These are phyloP conservation scores for Solanum aculeatissimum DNA, from an alignment of 305 asterid genomes.

Conservation along the genomic window DNA sequence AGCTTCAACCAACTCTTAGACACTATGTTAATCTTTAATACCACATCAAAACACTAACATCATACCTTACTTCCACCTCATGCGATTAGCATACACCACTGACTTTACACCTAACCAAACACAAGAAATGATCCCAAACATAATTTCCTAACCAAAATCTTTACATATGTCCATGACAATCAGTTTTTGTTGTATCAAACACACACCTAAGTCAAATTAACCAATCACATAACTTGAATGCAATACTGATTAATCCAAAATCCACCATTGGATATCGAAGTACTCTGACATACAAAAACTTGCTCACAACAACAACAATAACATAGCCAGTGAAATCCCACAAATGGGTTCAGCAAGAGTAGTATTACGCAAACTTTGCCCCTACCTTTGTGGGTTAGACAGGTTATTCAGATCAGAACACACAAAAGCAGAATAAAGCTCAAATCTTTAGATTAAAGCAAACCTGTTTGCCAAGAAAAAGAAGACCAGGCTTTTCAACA, in stretches of 20 bases:
- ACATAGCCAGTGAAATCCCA: no score
- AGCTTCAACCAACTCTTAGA: not conserved
- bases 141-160: not conserved
- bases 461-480: constrained; percentile 91
- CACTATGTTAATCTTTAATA: not conserved
- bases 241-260: not conserved
- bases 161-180: not conserved
- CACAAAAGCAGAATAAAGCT: not conserved
- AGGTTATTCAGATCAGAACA: not conserved
- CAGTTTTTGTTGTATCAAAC: not conserved
- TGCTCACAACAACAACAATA: not conserved
- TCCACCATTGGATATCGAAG: not conserved
- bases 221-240: not conserved
- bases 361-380: not conserved
- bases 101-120: not conserved
- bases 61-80: not conserved
- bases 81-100: not conserved
- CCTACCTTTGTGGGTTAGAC: not conserved
- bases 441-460: not conserved
- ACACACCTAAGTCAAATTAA: not conserved
- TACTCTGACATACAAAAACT: not conserved
- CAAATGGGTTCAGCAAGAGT: not conserved
- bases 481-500: constrained; percentile 71
- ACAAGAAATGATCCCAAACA: not conserved
- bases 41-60: not conserved